A percentile compares a stretch with the other conserved stretches of the same genome.
Evolutionary conservation across 2,329 filamentous ascomycete genomes (phyloP).

Genomic region (Phaeomoniella chlamydospora): DNA sequence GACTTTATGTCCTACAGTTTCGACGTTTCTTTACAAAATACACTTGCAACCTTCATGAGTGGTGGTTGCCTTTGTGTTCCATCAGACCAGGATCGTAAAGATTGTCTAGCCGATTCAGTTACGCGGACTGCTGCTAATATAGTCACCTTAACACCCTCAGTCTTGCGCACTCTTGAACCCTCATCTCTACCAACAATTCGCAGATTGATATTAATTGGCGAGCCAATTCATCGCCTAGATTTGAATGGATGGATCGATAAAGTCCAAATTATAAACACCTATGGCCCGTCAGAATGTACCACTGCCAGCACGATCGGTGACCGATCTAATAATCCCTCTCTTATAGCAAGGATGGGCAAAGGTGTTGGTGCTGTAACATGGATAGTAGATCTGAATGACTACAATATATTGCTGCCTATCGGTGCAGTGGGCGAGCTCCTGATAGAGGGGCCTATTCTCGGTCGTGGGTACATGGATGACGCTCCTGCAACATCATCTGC

Average conservation of each 20-base stretch:
- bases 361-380: constrained; percentile 22
- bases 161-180: constrained; percentile 24
- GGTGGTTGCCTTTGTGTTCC: constrained; percentile 35
- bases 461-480: constrained; percentile 31
- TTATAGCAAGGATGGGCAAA: constrained; percentile 13
- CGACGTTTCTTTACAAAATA: constrained; percentile 26
- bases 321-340: not conserved
- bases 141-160: constrained; percentile 29
- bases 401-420: constrained; percentile 22
- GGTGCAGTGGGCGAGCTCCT: constrained; percentile 33
- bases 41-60: constrained; percentile 20
- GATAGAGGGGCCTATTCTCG: constrained; percentile 32
- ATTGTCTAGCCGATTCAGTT: constrained; percentile 31
- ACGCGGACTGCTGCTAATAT: no score
- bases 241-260: constrained; percentile 13
- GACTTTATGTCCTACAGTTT: constrained; percentile 33
- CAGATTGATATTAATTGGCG: constrained; percentile 28
- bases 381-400: constrained; percentile 24
- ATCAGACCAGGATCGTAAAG: constrained; percentile 28
- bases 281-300: constrained; percentile 27
- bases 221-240: no score
- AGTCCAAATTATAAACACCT: constrained; percentile 30
- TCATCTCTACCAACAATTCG: constrained; percentile 24
- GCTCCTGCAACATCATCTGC: constrained; percentile 18
- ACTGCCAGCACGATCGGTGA: constrained; percentile 7